A percentile compares a stretch with the other conserved stretches of the same genome.
Conservation (phyloP, 1,284 basidiomycete species). For the Trametes versicolor region DNA sequence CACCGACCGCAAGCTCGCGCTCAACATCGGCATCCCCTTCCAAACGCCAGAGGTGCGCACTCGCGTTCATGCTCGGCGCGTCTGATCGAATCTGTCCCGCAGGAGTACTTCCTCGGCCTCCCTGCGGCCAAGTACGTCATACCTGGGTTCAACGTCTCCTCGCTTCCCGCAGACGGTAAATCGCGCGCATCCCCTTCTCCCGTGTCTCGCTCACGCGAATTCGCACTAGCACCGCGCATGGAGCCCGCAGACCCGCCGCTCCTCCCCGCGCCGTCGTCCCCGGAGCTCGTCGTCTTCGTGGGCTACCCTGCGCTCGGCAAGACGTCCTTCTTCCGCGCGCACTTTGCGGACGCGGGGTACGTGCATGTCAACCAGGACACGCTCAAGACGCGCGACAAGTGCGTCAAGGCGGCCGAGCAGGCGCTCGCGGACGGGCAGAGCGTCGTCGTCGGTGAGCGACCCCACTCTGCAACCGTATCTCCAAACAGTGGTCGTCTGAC, state of each 20-base stretch:
- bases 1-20: constrained; percentile 88
- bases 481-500: background rate
- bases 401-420: constrained; percentile 71
- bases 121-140: constrained; percentile 55
- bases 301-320: constrained; percentile 92
- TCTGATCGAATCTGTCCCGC: constrained; percentile 17
- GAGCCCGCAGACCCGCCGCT: constrained; percentile 73
- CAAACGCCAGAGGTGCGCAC: constrained; percentile 66
- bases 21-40: constrained; percentile 79
- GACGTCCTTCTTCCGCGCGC: constrained; percentile 76
- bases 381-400: constrained; percentile 78
- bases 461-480: background rate
- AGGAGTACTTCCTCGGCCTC: constrained; percentile 85
- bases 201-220: background rate
- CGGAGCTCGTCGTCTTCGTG: constrained; percentile 85
- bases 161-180: constrained; percentile 54
- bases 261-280: constrained; percentile 52
- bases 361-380: constrained; percentile 90
- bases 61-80: constrained; percentile 24
- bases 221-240: constrained; percentile 59
- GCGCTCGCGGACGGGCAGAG: constrained; percentile 65
- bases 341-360: constrained; percentile 80
- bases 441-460: constrained; percentile 77
- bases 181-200: constrained; percentile 9
- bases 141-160: constrained; percentile 69